Base-by-base conservation (phyloP, 2,329 filamentous ascomycete species). In the Pseudonectria buxi region DNA sequence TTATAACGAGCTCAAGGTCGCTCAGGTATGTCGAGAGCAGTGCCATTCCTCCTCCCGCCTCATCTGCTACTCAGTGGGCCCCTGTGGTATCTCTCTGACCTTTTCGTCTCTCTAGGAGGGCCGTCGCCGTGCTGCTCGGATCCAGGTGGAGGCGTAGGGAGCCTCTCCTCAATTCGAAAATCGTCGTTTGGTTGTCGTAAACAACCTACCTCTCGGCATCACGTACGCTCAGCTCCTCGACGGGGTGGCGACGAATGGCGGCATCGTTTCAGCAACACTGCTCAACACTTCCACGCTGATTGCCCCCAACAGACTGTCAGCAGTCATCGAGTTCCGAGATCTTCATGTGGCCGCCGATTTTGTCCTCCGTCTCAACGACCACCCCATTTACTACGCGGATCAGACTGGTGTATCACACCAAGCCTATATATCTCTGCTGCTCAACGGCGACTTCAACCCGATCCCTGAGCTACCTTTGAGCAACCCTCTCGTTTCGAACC, bases 171-270 rank as follows among this genome's bases (percentile, higher is more conserved):
- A 9, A 5, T 9, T 6, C 5, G 18, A 22, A 9, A 22, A 35
- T 9, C 50, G 47, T 7, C 53, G 56, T 0, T 46, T 54, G 0
- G 41, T 59, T 0, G 7, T 57, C 0, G 24, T 61, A 0, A 24
- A 30, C 10, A 49, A 54, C 3, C 36, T 61, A 1, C 55, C 58
- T 0, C 15, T 15, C 0, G 28, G 31, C 0, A 29, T 41, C 2
- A 39, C 29, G 0, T 10, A 37, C 1, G 13, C 40, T 2, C 54
- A 57, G 14, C 24, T 56, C 3, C 30, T 51, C 1, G 28, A 39
- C 1, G 49, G 44, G 2, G 43, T 58, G 6, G 24, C 31, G 2
- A 42, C 42, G 7, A 6, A 31, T 1, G 49, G 44, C 0, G 45
- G 45, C 0, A 10, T 56, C 3, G 12, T 45, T 2, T 26, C 31